A percentile compares a stretch with the other conserved stretches of the same genome.
Conservation (phyloP, 2,329 filamentous ascomycete species). For the Pochonia chlamydosporia region DNA sequence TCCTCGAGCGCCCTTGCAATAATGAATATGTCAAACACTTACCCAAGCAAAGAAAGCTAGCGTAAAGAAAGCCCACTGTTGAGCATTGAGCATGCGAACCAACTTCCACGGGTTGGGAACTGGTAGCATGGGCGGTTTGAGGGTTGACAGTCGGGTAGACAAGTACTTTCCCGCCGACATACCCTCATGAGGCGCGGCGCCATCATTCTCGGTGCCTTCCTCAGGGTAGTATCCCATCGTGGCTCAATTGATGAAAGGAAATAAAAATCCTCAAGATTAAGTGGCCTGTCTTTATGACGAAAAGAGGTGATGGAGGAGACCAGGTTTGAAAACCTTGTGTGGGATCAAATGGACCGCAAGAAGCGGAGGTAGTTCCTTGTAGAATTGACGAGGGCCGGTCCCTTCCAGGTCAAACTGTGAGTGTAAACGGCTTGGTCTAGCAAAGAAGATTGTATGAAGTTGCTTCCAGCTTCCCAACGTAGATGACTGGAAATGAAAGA, state of each 20-base stretch:
- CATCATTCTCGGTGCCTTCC: constrained; percentile 21
- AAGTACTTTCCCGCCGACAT: constrained; percentile 44
- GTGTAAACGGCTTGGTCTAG: no score
- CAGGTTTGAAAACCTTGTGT: no score
- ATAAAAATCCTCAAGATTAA: no score
- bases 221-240: constrained; percentile 13
- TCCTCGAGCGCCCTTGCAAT: background rate
- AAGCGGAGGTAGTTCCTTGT: no score
- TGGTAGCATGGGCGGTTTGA: constrained; percentile 52
- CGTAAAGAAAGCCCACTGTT: constrained; percentile 50
- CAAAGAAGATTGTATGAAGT: no score
- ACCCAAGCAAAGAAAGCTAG: constrained; percentile 54
- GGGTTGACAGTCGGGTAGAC: constrained; percentile 45
- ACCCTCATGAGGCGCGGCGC: constrained; percentile 37
- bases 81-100: constrained; percentile 40
- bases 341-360: no score
- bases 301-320: no score
- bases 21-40: constrained; percentile 14
- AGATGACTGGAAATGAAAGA: no score
- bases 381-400: no score
- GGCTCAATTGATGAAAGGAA: background rate
- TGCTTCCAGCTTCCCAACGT: no score
- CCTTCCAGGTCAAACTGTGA: no score
- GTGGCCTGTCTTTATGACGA: no score
- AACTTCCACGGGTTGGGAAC: constrained; percentile 47